Base-by-base conservation (phyloP, 2,329 filamentous ascomycete genomes). In the Phaeosphaeria sp. region DNA sequence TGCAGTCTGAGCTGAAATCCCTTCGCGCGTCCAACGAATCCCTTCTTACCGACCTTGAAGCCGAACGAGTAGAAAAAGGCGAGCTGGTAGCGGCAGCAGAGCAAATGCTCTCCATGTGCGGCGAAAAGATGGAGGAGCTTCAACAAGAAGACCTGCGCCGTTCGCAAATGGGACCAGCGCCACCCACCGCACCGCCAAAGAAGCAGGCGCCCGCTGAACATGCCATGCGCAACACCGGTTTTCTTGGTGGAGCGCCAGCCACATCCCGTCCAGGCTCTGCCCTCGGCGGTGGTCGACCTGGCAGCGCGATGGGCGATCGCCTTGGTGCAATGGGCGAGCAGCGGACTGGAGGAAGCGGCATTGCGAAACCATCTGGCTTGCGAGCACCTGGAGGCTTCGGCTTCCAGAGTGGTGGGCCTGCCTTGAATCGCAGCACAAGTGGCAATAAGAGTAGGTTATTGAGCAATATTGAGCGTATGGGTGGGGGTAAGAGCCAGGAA, bases 381-480 rank as follows among this genome's bases (percentile, higher is more conserved):
- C 80, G 86, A 54, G 85, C 88, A 5, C 89, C 90, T 0, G 72
- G 71, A 27, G 79, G 79, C 1, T 73, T 80, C 41, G 71, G 73
- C 6, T 72, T 67, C 50, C 64, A 66, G 10, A 73, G 74, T 11
- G 67, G 74, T 11, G 67, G 63, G 4, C 53, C 66, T 2, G 72
- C 69, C n/a, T 36, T 76, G 27, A 72, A 60, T 22, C 66, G 73
- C 43, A 77, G 72, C 48, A 71, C 70, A 33, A 79, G 72, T 27
- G 72, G 69, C 9, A 58, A 58, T 1, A 84, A 91, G 68, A 91
- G 89, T 71, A 88, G 90, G 55, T 90, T 95, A 71, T 89, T 96
- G 89, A 90, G 85, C 67, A 92, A 90, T 18, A 95, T 96, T 74
- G 92, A 96, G 82, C 87, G 89, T 78, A 96, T 96, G 92, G 92